phyloP scores from a whole-genome alignment of 768 basidiomycete species.

The Xerocomellus intermedius region DNA sequence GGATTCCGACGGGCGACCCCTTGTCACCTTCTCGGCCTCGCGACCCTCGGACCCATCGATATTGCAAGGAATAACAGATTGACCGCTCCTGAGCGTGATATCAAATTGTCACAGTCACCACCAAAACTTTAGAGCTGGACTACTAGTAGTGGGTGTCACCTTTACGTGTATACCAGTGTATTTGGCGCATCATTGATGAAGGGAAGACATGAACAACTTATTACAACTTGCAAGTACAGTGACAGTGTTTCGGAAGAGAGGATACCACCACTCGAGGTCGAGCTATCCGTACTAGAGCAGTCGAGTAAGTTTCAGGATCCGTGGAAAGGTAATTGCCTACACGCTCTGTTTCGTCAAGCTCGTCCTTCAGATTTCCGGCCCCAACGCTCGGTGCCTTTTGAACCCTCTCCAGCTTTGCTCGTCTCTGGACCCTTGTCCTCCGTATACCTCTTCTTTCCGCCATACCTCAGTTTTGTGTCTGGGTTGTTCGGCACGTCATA shows the following conservation, averaged over 20 bases:
- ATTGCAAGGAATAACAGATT: too few relatives aligned
- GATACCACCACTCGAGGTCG: background rate
- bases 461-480: conserved; percentile 21
- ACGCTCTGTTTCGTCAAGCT: conserved; percentile 4
- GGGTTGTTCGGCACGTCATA: conserved; percentile 15
- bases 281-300: too few relatives aligned
- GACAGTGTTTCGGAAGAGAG: background rate
- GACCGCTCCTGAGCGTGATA: too few relatives aligned
- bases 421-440: conserved; percentile 34
- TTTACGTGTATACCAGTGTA: too few relatives aligned
- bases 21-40: too few relatives aligned
- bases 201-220: background rate
- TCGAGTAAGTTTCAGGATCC: background rate
- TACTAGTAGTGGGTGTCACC: too few relatives aligned
- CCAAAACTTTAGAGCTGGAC: too few relatives aligned
- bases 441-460: conserved; percentile 14
- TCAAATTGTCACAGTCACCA: too few relatives aligned
- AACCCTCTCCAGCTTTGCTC: conserved; percentile 36
- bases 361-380: conserved; percentile 36
- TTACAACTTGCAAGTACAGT: background rate
- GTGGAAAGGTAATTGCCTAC: background rate
- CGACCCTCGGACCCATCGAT: too few relatives aligned
- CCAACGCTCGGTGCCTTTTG: conserved; percentile 35
- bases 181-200: background rate
- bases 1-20: too few relatives aligned